A percentile compares a stretch with the other conserved stretches of the same genome.
Conservation (phyloP, 164 flowering plant species). For the Hamamelis virginiana region DNA sequence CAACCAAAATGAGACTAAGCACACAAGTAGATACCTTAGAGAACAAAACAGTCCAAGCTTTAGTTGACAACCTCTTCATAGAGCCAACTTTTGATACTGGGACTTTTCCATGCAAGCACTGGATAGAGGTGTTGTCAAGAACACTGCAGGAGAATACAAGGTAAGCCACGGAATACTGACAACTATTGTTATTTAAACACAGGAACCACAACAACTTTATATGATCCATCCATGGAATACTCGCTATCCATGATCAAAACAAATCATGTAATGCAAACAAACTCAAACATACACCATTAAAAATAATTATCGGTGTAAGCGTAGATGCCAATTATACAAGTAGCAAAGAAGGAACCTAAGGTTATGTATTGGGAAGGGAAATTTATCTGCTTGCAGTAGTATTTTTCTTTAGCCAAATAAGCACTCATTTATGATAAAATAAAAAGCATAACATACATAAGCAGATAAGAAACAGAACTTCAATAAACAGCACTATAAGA, state of each 20-base stretch:
- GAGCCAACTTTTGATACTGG: conserved; percentile 57
- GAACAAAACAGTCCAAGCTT: conserved; percentile 62
- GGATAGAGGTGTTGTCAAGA: conserved; percentile 68
- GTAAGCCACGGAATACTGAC: neutral
- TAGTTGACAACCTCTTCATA: conserved; percentile 74
- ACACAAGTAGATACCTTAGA: conserved; percentile 57
- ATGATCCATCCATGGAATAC: neutral
- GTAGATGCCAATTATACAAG: neutral
- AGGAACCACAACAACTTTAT: neutral
- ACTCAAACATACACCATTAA: neutral
- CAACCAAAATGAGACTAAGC: neutral
- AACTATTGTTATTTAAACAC: neutral
- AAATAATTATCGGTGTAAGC: neutral
- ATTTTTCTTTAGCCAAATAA: neutral
- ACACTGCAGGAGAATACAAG: conserved; percentile 43
- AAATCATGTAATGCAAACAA: neutral
- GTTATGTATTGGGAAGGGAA: neutral
- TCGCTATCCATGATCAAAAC: neutral
- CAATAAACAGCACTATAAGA: neutral
- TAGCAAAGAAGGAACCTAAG: neutral
- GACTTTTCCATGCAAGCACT: conserved; percentile 75
- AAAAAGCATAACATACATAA: conserved; percentile 1
- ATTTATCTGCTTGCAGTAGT: neutral
- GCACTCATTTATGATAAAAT: neutral
- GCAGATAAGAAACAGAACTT: neutral